Percentiles rank a stretch among this genome's conserved stretches.
phyloP scores from a whole-genome alignment of 1,139 yeast species.

The Pichia sp. region DNA sequence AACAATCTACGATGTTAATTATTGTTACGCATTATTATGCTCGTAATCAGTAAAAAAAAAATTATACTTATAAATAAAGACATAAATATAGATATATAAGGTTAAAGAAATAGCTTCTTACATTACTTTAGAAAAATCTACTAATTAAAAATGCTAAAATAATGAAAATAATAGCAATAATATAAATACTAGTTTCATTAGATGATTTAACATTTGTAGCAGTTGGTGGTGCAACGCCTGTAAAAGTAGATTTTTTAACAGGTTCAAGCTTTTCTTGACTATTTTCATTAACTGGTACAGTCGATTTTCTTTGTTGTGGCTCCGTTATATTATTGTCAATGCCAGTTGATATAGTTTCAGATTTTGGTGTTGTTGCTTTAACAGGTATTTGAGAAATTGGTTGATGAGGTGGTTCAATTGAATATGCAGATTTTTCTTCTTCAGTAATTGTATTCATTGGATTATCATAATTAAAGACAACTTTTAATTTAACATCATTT shows the following conservation, averaged over 20 bases:
- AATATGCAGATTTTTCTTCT: slow-evolving; percentile 15
- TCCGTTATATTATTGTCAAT: slow-evolving; percentile 6
- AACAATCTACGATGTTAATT: too few relatives aligned
- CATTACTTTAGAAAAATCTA: slow-evolving; percentile 15
- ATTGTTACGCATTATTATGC: too few relatives aligned
- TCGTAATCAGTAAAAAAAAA: not conserved
- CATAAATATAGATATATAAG: not conserved
- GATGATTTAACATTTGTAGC: slow-evolving; percentile 2
- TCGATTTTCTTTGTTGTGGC: not conserved
- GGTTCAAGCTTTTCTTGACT: not conserved
- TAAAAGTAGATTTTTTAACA: not conserved
- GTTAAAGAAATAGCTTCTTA: too few relatives aligned
- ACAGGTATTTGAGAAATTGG: not conserved
- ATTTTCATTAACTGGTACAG: not conserved
- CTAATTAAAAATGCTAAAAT: slow-evolving; percentile 21
- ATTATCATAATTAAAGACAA: slow-evolving; percentile 43
- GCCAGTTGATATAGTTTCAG: not conserved
- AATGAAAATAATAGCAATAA: slow-evolving; percentile 21
- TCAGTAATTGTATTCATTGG: slow-evolving; percentile 26
- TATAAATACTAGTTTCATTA: slow-evolving; percentile 17
- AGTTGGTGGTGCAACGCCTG: slow-evolving; percentile 13
- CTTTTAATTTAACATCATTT: slow-evolving; percentile 72
- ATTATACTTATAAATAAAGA: not conserved
- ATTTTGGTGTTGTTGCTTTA: not conserved
- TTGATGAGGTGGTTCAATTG: not conserved